A percentile compares a stretch with the other conserved stretches of the same genome.
These are phyloP conservation scores for Pythium angustatum DNA, from an alignment of 352 stramenopile genomes.

Conservation along the genomic window DNA sequence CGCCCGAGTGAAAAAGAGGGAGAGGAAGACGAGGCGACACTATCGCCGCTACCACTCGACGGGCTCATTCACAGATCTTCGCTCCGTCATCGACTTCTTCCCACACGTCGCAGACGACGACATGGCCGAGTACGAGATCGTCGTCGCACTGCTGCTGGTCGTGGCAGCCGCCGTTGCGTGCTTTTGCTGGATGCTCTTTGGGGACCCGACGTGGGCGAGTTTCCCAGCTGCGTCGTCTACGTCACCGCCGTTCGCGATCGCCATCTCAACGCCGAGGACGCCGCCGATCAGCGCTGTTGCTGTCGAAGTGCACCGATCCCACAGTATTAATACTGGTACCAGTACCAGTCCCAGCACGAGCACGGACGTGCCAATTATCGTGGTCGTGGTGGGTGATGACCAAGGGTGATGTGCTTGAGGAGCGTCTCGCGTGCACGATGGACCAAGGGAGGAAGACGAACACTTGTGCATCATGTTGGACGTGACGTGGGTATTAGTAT, in stretches of 20 bases:
- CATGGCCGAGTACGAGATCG: conserved; percentile 14
- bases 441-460: too few relatives aligned
- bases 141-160: conserved; percentile 2
- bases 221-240: background rate
- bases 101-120: too few relatives aligned
- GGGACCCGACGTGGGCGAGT: conserved; percentile 15
- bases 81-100: too few relatives aligned
- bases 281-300: background rate
- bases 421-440: too few relatives aligned
- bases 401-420: background rate
- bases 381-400: background rate
- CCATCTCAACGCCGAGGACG: conserved; percentile 9
- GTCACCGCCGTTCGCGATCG: background rate
- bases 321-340: background rate
- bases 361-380: background rate
- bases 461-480: too few relatives aligned
- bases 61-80: too few relatives aligned
- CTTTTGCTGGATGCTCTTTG: conserved; percentile 25
- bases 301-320: background rate
- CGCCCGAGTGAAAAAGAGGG: too few relatives aligned
- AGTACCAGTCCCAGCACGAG: background rate
- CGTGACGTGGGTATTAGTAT: too few relatives aligned
- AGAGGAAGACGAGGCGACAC: too few relatives aligned
- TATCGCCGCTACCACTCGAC: too few relatives aligned
- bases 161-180: background rate